phyloP scores from a whole-genome alignment of 345 rosid species.

The Mercurialis annua region DNA sequence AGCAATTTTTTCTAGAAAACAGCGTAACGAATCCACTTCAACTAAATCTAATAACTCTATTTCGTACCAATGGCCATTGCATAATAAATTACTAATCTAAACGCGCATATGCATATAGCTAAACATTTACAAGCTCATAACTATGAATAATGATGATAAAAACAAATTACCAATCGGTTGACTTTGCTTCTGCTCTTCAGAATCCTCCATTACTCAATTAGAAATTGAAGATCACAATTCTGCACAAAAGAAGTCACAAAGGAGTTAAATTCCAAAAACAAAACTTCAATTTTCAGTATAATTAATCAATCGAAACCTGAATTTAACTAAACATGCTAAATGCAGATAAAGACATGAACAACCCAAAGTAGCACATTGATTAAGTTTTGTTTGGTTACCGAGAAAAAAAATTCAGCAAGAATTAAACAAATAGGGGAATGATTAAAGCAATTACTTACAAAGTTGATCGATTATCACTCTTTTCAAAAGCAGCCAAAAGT shows the following conservation, averaged over 20 bases:
- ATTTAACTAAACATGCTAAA: not conserved
- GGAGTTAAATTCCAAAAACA: not conserved
- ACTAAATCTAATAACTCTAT: no score
- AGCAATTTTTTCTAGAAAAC: no score
- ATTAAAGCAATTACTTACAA: not conserved
- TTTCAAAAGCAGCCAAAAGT: not conserved
- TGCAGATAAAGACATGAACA: not conserved
- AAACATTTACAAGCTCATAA: not conserved
- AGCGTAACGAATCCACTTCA: no score
- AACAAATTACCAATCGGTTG: slow-evolving; percentile 36
- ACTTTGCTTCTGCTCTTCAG: slow-evolving; percentile 41
- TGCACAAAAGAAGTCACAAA: not conserved
- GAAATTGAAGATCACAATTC: slow-evolving; percentile 3
- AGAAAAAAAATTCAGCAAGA: not conserved
- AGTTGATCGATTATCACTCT: not conserved
- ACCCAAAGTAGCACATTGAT: not conserved
- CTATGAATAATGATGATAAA: no score
- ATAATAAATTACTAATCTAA: not conserved
- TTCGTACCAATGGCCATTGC: not conserved
- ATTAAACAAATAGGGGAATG: not conserved
- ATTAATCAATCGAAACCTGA: not conserved
- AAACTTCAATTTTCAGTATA: not conserved
- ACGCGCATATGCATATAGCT: not conserved
- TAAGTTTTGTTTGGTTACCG: not conserved
- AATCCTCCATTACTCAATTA: slow-evolving; percentile 44